A percentile compares a stretch with the other conserved stretches of the same genome.
Evolutionary conservation across 257 asterid species (phyloP).

Genomic region (Plectranthus barbatus): DNA sequence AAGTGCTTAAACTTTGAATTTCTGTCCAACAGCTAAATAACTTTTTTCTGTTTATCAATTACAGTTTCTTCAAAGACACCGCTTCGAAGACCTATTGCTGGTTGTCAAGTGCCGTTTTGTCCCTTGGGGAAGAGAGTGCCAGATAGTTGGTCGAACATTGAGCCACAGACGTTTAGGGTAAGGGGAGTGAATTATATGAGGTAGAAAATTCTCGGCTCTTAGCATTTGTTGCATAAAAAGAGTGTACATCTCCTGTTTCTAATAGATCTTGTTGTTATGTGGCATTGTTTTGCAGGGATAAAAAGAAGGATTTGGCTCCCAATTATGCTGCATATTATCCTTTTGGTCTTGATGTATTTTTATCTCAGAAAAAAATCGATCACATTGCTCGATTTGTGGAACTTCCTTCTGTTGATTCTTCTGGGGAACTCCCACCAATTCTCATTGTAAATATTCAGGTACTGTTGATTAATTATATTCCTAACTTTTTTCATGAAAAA

Average conservation of each 20-base stretch:
- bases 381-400: slow-evolving; percentile 83
- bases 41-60: neutral
- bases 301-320: slow-evolving; percentile 74
- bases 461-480: too few relatives aligned
- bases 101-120: slow-evolving; percentile 85
- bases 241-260: neutral
- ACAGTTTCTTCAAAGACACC: slow-evolving; percentile 77
- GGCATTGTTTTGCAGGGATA: slow-evolving; percentile 53
- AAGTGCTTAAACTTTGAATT: too few relatives aligned
- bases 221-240: neutral
- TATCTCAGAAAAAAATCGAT: slow-evolving; percentile 66
- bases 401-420: slow-evolving; percentile 48
- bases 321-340: slow-evolving; percentile 83
- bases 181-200: slow-evolving; percentile 75
- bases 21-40: too few relatives aligned
- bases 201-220: slow-evolving; percentile 20
- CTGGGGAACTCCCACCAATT: slow-evolving; percentile 74
- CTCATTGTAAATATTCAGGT: slow-evolving; percentile 98
- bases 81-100: slow-evolving; percentile 77
- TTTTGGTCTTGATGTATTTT: slow-evolving; percentile 84
- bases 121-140: slow-evolving; percentile 81
- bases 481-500: too few relatives aligned
- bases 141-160: slow-evolving; percentile 86
- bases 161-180: slow-evolving; percentile 72
- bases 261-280: neutral